A percentile compares a stretch with the other conserved stretches of the same genome.
phyloP scores from a whole-genome alignment of 73 alveolate species.

The Diophrys appendiculata region DNA sequence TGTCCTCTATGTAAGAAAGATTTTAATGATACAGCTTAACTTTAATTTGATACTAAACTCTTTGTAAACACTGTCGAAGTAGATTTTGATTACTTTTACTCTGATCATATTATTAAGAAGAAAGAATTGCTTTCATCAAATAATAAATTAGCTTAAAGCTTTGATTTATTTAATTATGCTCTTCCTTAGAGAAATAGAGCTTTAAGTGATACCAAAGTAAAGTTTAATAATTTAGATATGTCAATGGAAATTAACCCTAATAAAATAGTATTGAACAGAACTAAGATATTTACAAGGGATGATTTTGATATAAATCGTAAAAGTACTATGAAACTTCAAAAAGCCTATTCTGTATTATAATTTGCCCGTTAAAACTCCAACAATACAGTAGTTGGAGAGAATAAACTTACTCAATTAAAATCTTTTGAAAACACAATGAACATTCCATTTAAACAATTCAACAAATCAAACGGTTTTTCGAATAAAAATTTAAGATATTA shows the following conservation, averaged over 20 bases:
- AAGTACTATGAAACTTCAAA: no score
- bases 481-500: no score
- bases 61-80: constrained; percentile 7
- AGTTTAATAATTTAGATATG: background rate
- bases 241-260: background rate
- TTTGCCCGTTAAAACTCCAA: no score
- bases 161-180: background rate
- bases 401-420: no score
- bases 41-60: background rate
- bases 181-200: background rate
- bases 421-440: no score
- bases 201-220: background rate
- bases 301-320: background rate
- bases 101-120: constrained; percentile 14
- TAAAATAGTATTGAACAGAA: background rate
- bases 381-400: no score
- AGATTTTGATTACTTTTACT: constrained; percentile 4
- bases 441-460: no score
- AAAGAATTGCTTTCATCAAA: background rate
- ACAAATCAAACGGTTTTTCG: no score
- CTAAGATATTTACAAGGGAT: background rate
- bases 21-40: background rate
- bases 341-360: no score
- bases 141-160: background rate
- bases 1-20: constrained; percentile 20